Evolutionary conservation across 2,329 filamentous ascomycete species (phyloP).

Genomic region (Fusarium clavum): DNA sequence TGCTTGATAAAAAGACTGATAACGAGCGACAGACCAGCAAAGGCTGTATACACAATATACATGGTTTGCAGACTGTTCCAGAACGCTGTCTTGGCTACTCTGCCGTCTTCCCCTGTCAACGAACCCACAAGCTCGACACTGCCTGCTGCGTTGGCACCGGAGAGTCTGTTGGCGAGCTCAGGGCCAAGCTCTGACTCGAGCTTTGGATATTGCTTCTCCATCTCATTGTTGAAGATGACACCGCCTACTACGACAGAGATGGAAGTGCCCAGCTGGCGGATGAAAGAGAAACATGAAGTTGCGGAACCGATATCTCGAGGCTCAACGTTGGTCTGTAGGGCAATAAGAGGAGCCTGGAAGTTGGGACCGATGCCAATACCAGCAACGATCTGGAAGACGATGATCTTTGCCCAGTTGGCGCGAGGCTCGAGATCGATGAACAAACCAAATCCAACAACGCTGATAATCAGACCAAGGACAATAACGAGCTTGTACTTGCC

Average conservation of each 20-base stretch:
- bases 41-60: constrained; percentile 67
- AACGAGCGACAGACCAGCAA: constrained; percentile 61
- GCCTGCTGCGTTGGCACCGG: constrained; percentile 70
- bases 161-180: constrained; percentile 62
- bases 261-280: constrained; percentile 75
- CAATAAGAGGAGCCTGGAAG: constrained; percentile 76
- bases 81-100: constrained; percentile 59
- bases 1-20: constrained; percentile 62
- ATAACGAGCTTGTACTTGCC: constrained; percentile 74
- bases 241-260: constrained; percentile 78
- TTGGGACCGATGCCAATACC: constrained; percentile 75
- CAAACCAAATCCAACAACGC: constrained; percentile 73
- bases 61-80: constrained; percentile 64
- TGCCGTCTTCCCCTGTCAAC: constrained; percentile 60
- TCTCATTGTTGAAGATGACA: constrained; percentile 83
- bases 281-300: constrained; percentile 74
- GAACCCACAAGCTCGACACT: constrained; percentile 68
- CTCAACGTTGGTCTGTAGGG: constrained; percentile 72
- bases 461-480: constrained; percentile 66
- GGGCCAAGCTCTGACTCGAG: constrained; percentile 64
- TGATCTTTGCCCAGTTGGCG: constrained; percentile 65
- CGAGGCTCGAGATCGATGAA: constrained; percentile 70
- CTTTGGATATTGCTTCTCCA: constrained; percentile 65
- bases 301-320: constrained; percentile 75
- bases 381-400: constrained; percentile 71